Percentiles rank a stretch among this genome's conserved stretches.
Evolutionary conservation across 495 filamentous ascomycete genomes (phyloP).

Genomic region (Schizothecium vesticola): DNA sequence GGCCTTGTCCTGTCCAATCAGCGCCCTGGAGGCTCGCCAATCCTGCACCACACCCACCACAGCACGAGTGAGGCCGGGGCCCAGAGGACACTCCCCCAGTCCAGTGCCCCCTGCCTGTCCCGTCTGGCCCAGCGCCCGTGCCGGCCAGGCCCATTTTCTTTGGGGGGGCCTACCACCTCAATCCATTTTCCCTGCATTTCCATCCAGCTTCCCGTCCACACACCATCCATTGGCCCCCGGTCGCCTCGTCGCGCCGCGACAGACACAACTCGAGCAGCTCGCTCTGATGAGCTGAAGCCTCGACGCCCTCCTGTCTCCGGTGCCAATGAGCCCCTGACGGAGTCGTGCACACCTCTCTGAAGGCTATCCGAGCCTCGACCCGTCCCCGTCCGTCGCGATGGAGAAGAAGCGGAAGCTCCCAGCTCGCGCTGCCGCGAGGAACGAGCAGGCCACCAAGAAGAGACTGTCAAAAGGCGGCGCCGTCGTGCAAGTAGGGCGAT

Average conservation of each 20-base stretch:
- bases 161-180: constrained; percentile 1
- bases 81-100: neutral
- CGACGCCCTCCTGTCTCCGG: neutral
- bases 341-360: constrained; percentile 9
- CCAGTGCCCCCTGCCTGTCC: neutral
- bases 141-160: constrained; percentile 18
- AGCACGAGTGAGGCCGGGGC: too few species aligned
- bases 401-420: constrained; percentile 55
- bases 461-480: constrained; percentile 20
- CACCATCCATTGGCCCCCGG: neutral
- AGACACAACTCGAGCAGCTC: neutral
- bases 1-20: constrained; percentile 11
- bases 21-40: neutral
- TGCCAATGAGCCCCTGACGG: constrained; percentile 25
- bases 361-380: neutral
- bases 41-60: neutral
- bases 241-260: neutral
- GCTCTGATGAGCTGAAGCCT: neutral
- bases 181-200: constrained; percentile 13
- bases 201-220: neutral
- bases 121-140: neutral
- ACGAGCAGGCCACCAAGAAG: constrained; percentile 48
- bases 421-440: constrained; percentile 47
- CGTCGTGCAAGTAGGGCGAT: constrained; percentile 22
- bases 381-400: constrained; percentile 31